Percentiles rank a stretch among this genome's conserved stretches.
Conservation (phyloP, 768 basidiomycete genomes). For the Pisolithus orientalis region DNA sequence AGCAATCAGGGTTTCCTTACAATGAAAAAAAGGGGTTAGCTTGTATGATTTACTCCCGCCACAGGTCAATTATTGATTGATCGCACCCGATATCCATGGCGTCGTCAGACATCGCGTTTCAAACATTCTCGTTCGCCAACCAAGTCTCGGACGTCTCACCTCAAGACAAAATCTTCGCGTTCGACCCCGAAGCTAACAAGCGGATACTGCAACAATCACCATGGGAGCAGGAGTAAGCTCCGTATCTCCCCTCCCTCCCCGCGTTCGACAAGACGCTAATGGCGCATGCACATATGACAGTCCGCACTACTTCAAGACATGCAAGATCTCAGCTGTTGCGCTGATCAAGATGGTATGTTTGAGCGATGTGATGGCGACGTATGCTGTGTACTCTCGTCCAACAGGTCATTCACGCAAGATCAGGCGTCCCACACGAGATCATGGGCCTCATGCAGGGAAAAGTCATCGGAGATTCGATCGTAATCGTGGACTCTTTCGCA, state of each 20-base stretch:
- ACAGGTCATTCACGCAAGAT: conserved; percentile 96
- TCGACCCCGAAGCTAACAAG: conserved; percentile 62
- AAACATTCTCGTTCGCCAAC: conserved; percentile 69
- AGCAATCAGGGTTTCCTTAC: no score
- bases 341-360: conserved; percentile 86
- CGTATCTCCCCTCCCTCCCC: neutral
- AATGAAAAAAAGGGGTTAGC: no score
- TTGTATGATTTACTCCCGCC: no score
- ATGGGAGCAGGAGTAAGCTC: conserved; percentile 79
- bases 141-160: conserved; percentile 63
- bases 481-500: conserved; percentile 95
- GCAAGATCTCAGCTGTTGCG: conserved; percentile 92
- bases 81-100: neutral
- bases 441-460: conserved; percentile 99
- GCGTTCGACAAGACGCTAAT: conserved; percentile 1
- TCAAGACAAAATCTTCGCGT: conserved; percentile 77
- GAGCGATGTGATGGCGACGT: neutral
- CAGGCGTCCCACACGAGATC: conserved; percentile 96
- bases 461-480: conserved; percentile 68
- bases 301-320: conserved; percentile 78
- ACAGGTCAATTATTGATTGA: no score
- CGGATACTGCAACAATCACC: conserved; percentile 63
- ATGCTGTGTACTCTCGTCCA: conserved; percentile 10
- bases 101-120: conserved; percentile 55
- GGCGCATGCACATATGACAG: conserved; percentile 29